Conservation (phyloP, 495 filamentous ascomycete genomes). For the Aspergillus ellipticus region DNA sequence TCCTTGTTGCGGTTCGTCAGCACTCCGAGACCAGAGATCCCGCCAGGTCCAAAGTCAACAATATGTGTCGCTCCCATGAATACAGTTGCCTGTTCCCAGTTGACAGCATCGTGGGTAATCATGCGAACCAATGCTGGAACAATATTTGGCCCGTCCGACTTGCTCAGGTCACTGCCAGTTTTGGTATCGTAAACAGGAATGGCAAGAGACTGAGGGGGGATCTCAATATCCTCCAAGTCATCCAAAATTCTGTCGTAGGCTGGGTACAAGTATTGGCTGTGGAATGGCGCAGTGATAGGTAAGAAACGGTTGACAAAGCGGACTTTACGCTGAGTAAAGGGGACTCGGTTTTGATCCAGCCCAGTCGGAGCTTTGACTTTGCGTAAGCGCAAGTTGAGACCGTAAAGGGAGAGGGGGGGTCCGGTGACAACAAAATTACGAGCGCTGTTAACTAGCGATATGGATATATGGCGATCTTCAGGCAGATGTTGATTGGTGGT, state of each 20-base stretch:
- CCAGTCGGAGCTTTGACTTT: constrained; percentile 97
- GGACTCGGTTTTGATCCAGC: constrained; percentile 90
- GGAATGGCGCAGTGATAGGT: constrained; percentile 96
- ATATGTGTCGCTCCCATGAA: constrained; percentile 90
- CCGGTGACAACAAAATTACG: constrained; percentile 96
- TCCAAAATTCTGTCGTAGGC: constrained; percentile 77
- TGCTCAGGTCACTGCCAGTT: constrained; percentile 74
- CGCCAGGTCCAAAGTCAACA: constrained; percentile 92
- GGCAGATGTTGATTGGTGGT: constrained; percentile 95
- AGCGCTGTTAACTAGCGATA: constrained; percentile 94
- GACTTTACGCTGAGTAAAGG: constrained; percentile 90
- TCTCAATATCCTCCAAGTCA: constrained; percentile 77
- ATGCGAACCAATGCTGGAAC: constrained; percentile 83
- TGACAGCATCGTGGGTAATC: constrained; percentile 86
- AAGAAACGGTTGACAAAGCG: constrained; percentile 97
- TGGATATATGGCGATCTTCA: constrained; percentile 83
- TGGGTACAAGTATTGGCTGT: constrained; percentile 84
- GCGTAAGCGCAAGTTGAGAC: constrained; percentile 86
- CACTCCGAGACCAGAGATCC: constrained; percentile 93
- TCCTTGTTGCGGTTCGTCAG: constrained; percentile 98
- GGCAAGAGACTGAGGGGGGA: constrained; percentile 61
- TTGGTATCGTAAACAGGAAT: constrained; percentile 88
- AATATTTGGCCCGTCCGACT: constrained; percentile 59
- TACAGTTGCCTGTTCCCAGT: constrained; percentile 90
- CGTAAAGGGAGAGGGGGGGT: constrained; percentile 91